Percentiles rank a stretch among this genome's conserved stretches.
phyloP scores from a whole-genome alignment of 192 early-diverging fungal species.

The Spinellus fusiger region DNA sequence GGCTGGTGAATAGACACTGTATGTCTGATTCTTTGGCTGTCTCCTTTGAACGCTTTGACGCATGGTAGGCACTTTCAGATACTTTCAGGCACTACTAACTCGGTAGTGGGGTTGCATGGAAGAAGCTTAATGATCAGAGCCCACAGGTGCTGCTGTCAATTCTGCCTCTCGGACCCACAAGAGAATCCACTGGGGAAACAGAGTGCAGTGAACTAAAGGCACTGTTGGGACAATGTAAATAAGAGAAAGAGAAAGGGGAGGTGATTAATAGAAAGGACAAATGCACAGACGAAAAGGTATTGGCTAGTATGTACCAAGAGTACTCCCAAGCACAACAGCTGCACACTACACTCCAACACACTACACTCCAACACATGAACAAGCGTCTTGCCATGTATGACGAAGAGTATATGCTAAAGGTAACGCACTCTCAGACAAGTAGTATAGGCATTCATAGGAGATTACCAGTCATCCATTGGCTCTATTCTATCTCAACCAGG shows the following conservation, averaged over 20 bases:
- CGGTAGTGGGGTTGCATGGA: background rate
- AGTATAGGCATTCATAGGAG: background rate
- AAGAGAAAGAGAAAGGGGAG: background rate
- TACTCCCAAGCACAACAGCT: background rate
- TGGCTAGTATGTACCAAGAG: background rate
- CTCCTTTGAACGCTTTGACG: background rate
- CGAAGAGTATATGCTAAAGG: background rate
- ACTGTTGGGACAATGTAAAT: background rate
- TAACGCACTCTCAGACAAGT: background rate
- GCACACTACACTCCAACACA: background rate
- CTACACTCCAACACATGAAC: background rate
- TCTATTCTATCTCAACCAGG: conserved; percentile 3
- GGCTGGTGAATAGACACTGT: background rate
- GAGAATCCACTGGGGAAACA: too few species aligned
- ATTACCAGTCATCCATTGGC: conserved; percentile 6
- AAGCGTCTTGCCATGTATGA: background rate
- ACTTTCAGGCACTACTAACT: too few species aligned
- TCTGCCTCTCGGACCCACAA: too few species aligned
- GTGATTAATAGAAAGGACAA: background rate
- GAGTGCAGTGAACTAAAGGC: background rate
- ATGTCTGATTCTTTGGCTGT: background rate
- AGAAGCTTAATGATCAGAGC: background rate
- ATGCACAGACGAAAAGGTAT: background rate
- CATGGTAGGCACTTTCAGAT: background rate
- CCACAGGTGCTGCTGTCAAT: background rate